Conservation (phyloP, 768 basidiomycete genomes). For the Calocybe cyanea region DNA sequence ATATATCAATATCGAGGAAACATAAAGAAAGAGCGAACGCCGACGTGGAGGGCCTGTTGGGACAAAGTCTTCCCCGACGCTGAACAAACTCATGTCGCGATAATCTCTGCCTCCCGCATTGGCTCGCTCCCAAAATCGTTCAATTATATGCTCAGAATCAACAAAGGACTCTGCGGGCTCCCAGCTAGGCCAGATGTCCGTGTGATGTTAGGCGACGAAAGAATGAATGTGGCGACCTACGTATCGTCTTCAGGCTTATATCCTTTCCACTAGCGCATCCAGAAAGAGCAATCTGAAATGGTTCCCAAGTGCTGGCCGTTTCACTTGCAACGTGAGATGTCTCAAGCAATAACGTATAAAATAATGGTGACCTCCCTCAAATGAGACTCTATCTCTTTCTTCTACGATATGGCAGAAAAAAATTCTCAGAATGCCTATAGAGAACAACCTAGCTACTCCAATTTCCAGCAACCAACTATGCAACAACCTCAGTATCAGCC, state of each 20-base stretch:
- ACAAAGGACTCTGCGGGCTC: conserved; percentile 61
- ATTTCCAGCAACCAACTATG: too few species aligned
- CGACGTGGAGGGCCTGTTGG: conserved; percentile 59
- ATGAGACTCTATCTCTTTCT: too few species aligned
- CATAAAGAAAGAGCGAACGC: conserved; percentile 10
- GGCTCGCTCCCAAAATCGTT: conserved; percentile 48
- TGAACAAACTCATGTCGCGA: conserved; percentile 45
- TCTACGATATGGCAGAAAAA: too few species aligned
- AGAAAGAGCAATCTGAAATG: neutral
- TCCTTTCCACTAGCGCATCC: conserved; percentile 53
- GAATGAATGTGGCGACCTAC: conserved; percentile 31
- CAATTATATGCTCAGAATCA: conserved; percentile 51
- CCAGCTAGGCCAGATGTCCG: conserved; percentile 42
- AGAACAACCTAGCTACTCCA: too few species aligned
- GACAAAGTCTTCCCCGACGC: conserved; percentile 48
- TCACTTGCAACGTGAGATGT: too few species aligned
- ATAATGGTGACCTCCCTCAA: too few species aligned
- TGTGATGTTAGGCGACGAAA: conserved; percentile 5
- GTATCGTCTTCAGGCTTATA: conserved; percentile 52
- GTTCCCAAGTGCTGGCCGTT: too few species aligned
- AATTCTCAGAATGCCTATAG: too few species aligned
- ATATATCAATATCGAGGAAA: conserved; percentile 1
- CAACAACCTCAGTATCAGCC: conserved; percentile 9
- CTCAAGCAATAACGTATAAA: too few species aligned
- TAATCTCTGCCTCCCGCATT: conserved; percentile 47